phyloP scores from a whole-genome alignment of 306 rosid genomes.

The Prinsepia uniflora region DNA sequence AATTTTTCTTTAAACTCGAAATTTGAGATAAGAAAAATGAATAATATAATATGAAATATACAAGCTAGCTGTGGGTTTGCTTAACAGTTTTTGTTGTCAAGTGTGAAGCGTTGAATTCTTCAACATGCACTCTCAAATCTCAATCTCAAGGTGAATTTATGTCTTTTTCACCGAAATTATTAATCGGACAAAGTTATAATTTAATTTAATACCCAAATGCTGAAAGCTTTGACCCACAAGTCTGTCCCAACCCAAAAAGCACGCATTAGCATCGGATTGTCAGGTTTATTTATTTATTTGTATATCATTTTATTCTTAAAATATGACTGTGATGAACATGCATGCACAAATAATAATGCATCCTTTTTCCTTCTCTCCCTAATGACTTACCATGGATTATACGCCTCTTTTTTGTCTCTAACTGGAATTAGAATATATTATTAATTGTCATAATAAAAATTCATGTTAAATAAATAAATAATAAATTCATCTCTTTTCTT shows the following conservation, averaged over 20 bases:
- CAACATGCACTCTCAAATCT: slow-evolving; percentile 33
- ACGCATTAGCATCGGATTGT: slow-evolving; percentile 39
- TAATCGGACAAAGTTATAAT: slow-evolving; percentile 44
- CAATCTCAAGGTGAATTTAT: slow-evolving; percentile 67
- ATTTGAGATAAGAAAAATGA: no score
- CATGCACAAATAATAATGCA: neutral
- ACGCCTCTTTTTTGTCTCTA: slow-evolving; percentile 17
- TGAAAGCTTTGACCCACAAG: slow-evolving; percentile 82
- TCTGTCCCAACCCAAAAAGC: slow-evolving; percentile 56
- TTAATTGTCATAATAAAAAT: no score
- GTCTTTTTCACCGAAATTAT: slow-evolving; percentile 74
- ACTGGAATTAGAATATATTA: neutral
- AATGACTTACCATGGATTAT: slow-evolving; percentile 19
- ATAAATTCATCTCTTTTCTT: no score
- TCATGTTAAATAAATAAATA: no score
- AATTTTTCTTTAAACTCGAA: no score
- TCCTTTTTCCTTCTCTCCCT: slow-evolving; percentile 6
- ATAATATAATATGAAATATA: no score
- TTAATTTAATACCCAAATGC: slow-evolving; percentile 46
- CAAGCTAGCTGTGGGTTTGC: no score
- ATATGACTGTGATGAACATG: neutral
- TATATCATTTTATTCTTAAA: neutral
- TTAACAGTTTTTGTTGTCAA: no score
- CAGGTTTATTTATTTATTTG: slow-evolving; percentile 1
- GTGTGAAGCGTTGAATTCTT: no score